These are phyloP conservation scores for Trichoderma reesei DNA, from an alignment of 495 filamentous ascomycete genomes.

Conservation along the genomic window DNA sequence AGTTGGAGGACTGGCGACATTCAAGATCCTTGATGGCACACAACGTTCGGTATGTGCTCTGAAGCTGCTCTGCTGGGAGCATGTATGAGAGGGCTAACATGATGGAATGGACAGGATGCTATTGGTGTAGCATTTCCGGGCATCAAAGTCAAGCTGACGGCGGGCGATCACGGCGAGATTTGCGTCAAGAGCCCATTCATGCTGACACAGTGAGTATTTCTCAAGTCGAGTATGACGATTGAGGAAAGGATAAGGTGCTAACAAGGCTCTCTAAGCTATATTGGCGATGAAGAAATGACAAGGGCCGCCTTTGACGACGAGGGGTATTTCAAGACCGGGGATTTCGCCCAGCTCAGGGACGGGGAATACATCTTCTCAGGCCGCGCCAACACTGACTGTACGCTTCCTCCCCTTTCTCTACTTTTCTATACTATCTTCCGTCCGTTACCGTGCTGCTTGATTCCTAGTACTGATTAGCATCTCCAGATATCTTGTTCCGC, in stretches of 20 bases:
- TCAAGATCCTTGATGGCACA: background rate
- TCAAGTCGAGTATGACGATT: too few species aligned
- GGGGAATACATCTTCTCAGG: conserved; percentile 3
- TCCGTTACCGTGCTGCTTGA: too few species aligned
- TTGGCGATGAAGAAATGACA: background rate
- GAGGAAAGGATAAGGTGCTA: too few species aligned
- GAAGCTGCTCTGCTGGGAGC: background rate
- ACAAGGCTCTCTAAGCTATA: background rate
- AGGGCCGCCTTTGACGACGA: background rate
- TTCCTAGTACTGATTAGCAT: background rate
- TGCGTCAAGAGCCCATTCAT: conserved; percentile 4
- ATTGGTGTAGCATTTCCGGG: background rate
- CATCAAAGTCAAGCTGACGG: background rate
- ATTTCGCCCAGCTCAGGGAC: background rate
- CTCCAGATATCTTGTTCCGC: background rate
- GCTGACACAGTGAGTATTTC: conserved; percentile 2
- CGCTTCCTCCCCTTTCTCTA: background rate
- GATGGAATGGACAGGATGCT: background rate
- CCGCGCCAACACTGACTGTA: background rate
- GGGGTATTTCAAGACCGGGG: background rate
- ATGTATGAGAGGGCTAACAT: background rate
- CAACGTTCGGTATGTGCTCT: background rate
- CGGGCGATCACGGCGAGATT: background rate
- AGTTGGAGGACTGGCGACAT: background rate
- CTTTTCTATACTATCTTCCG: too few species aligned